Base-by-base conservation (phyloP, 352 stramenopile species). In the Phytopythium montanum region DNA sequence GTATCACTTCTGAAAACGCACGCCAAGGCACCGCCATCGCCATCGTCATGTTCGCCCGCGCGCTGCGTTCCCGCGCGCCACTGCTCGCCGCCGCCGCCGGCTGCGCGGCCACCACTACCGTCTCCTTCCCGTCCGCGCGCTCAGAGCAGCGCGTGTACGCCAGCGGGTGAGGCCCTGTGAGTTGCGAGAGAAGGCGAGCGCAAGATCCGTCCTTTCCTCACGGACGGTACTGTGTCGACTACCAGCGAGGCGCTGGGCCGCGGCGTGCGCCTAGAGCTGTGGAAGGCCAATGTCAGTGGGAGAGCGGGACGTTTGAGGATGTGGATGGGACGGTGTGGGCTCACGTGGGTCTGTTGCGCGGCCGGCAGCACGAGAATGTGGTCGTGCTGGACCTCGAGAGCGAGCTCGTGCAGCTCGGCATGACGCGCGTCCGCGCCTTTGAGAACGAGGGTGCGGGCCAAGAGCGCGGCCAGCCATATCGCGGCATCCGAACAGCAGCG, bases 321-420 rank as follows among this genome's bases (percentile, higher is more conserved):
- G 36, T 28, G 53, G 21, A 26, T 18, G 5, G 18, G 18, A 25
- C 33, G 33, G 2, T 2, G 3, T 38, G 33, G 2, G 18, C 12
- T 42, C 36, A 42, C 36, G 36, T 14, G 36, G 18, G 36, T 13
- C 39, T 46, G n/a, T 52, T n/a, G n/a, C 5, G 49, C 26, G 13
- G 49, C 18, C 5, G 21, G 21, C 50, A 94, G 85, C 85, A 95
- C 56, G 83, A 93, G 60, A 95, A 95, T 54, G 84, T 95, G 33
- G 83, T 90, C 41, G 84, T 93, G 59, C 61, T 95, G 49, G 85
- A 93, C 39, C 61, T 95, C 3, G 85, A 95, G 66, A 92, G 80
- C 64, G 85, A 95, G 61, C 62, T 91, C n/a, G 80, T 95, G 33
- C 83, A 93, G 65, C 70, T 92, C 25, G 81, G 83, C 34, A 90